Conservation (phyloP, 1,284 basidiomycete species). For the Heterobasidion irregulare region DNA sequence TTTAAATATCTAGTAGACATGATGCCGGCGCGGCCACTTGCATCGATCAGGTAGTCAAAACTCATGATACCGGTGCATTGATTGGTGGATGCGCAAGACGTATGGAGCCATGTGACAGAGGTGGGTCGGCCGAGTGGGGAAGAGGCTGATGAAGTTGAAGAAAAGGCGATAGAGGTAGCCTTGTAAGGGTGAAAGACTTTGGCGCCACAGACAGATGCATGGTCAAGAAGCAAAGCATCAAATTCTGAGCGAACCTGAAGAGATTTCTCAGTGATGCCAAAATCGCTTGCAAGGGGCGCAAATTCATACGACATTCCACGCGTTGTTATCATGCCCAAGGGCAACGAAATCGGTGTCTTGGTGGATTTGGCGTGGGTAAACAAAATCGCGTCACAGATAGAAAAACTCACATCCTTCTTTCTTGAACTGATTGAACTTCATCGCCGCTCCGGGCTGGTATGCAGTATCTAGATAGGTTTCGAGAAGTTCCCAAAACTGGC, state of each 20-base stretch:
- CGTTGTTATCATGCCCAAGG: slow-evolving; percentile 24
- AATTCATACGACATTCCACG: slow-evolving; percentile 29
- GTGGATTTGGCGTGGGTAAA: not conserved
- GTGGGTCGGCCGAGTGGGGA: slow-evolving; percentile 6
- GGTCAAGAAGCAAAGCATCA: slow-evolving; percentile 30
- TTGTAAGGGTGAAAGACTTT: slow-evolving; percentile 28
- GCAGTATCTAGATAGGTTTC: not conserved
- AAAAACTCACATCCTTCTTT: slow-evolving; percentile 28
- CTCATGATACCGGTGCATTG: slow-evolving; percentile 36
- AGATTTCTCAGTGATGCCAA: not conserved
- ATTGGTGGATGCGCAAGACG: not conserved
- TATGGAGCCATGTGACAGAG: slow-evolving; percentile 6
- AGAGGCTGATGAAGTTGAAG: not conserved
- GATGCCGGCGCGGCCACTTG: slow-evolving; percentile 59
- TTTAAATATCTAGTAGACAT: slow-evolving; percentile 60
- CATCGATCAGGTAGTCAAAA: slow-evolving; percentile 64
- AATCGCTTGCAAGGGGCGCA: not conserved
- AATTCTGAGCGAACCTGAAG: slow-evolving; percentile 26
- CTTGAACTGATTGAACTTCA: slow-evolving; percentile 34
- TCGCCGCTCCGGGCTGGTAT: slow-evolving; percentile 30
- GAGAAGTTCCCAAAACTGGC: not conserved
- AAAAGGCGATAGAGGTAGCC: slow-evolving; percentile 23
- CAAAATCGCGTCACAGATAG: not conserved
- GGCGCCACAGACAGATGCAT: slow-evolving; percentile 24
- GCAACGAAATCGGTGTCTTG: slow-evolving; percentile 34